A percentile compares a stretch with the other conserved stretches of the same genome.
Conservation (phyloP, 192 early-diverging fungal species). For the Coemansia sp. region DNA sequence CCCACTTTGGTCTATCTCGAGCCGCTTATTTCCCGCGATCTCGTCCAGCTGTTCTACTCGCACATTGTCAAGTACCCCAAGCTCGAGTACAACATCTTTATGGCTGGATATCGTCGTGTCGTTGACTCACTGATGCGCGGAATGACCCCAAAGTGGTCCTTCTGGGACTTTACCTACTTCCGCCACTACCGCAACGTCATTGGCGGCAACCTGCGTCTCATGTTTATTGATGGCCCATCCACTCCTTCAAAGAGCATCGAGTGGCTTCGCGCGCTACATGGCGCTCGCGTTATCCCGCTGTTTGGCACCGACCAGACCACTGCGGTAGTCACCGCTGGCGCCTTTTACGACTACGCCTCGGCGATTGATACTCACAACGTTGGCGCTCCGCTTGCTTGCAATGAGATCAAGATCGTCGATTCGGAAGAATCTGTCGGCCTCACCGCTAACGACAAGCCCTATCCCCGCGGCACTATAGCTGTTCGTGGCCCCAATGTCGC, state of each 20-base stretch:
- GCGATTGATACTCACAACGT: conserved; percentile 50
- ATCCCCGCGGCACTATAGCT: conserved; percentile 43
- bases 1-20: conserved; percentile 45
- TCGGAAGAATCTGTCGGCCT: neutral
- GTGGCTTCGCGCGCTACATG: conserved; percentile 46
- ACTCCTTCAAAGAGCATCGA: conserved; percentile 42
- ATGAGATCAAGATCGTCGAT: conserved; percentile 54
- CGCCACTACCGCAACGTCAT: conserved; percentile 56
- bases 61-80: conserved; percentile 44
- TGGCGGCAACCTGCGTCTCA: conserved; percentile 44
- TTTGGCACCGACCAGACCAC: conserved; percentile 34
- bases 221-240: conserved; percentile 36
- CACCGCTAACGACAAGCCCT: conserved; percentile 27
- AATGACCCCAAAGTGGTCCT: conserved; percentile 22
- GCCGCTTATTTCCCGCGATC: conserved; percentile 32
- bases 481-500: conserved; percentile 49
- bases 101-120: conserved; percentile 27
- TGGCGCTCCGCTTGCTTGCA: conserved; percentile 53
- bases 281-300: conserved; percentile 46
- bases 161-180: conserved; percentile 55
- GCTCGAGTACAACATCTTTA: conserved; percentile 46
- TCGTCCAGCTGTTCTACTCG: conserved; percentile 47
- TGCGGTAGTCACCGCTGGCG: conserved; percentile 25
- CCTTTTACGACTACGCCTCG: conserved; percentile 49
- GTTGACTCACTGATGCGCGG: conserved; percentile 48